A percentile compares a stretch with the other conserved stretches of the same genome.
Evolutionary conservation across 352 stramenopile species (phyloP).

Genomic region (Phytophthora uliginosa): DNA sequence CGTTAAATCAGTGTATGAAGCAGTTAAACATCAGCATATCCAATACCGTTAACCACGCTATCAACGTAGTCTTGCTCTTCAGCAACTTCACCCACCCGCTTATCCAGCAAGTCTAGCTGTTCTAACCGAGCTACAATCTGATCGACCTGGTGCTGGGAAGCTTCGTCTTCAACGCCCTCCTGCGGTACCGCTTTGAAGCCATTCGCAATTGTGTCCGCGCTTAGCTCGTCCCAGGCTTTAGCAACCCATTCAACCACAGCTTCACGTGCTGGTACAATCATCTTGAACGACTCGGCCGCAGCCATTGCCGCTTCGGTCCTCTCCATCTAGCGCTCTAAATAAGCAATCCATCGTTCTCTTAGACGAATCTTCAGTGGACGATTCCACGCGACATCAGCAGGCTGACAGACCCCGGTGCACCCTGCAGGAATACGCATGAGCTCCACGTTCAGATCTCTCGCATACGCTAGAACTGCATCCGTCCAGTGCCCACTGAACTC

Average conservation of each 20-base stretch:
- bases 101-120: background rate
- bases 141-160: background rate
- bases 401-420: slow-evolving; percentile 10
- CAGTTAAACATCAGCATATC: background rate
- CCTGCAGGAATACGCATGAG: slow-evolving; percentile 5
- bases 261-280: background rate
- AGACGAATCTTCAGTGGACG: slow-evolving; percentile 1
- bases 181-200: background rate
- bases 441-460: background rate
- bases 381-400: slow-evolving; percentile 12
- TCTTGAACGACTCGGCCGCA: background rate
- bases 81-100: background rate
- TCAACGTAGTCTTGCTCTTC: background rate
- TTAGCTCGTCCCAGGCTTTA: background rate
- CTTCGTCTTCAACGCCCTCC: background rate
- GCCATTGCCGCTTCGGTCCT: slow-evolving; percentile 4
- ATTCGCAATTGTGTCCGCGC: background rate
- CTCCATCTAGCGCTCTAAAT: background rate
- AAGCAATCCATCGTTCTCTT: background rate
- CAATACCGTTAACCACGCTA: background rate
- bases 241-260: background rate
- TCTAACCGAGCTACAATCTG: background rate
- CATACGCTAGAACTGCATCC: slow-evolving; percentile 1
- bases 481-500: slow-evolving; percentile 17
- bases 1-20: no score